Base-by-base conservation (phyloP, 768 basidiomycete species). In the Lentinula raphanica region DNA sequence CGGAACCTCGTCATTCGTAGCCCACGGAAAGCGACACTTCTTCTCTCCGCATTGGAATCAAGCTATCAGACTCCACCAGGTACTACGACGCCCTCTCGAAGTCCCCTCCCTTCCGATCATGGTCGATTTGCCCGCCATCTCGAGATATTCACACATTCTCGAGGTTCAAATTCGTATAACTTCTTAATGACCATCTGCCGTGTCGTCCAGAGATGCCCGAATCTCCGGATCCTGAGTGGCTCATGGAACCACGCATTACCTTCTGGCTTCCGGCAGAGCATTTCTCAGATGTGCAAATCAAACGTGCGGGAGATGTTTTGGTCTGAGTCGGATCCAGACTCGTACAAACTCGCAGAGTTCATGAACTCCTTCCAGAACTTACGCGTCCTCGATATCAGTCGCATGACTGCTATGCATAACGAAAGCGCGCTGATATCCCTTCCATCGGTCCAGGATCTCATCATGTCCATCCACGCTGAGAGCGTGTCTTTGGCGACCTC, bases 201-300 rank as follows among this genome's bases (percentile, higher is more conserved):
- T 58, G 77, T 79, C 58, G 68, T 81, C 56, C 75, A 71, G 32
- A 67, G 66, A 23, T 82, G 79, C 62, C 76, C 77, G 31, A 75
- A 77, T 48, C 64, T 81, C 29, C 75, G 72, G 40, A 73, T 73
- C 40, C 68, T 83, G 56, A 78, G 72, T 60, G 79, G 78, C 40
- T 70, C 69, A n/a, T 84, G 80, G 81, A 69, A 67, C 35, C 71
- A 73, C 57, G 60, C 66, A 17, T 65, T 81, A 23, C 79, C 81
- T 13, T 56, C 60, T n/a, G 76, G 75, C 27, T 79, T 82, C 63
- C 60, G 79, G 57, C 62, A 71, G 31, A 75, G 71, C 5, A 67
- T 82, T 28, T 65, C 77, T 35, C 68, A 61, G 49, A 64, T 79
- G 51, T 75, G 77, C 61, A 75, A 76, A 6, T 65, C 66, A 19